phyloP scores from a whole-genome alignment of 306 rosid species.

The Hippophae tibetana region DNA sequence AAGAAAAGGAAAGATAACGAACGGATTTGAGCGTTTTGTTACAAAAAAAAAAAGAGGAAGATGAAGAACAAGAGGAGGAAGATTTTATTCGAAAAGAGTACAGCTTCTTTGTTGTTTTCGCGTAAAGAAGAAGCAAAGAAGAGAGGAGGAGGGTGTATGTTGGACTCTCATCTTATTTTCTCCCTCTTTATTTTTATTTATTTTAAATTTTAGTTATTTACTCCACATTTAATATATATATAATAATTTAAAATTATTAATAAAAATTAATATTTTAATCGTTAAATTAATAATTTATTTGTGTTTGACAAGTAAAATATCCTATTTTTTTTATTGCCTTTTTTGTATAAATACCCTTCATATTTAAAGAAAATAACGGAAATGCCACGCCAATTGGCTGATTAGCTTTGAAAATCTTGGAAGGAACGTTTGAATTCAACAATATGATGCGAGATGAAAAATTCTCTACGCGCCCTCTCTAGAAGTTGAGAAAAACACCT shows the following conservation, averaged over 20 bases:
- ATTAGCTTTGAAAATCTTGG: constrained; percentile 10
- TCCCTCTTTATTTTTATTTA: too few species aligned
- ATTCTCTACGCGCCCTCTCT: not conserved
- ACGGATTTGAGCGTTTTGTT: constrained; percentile 11
- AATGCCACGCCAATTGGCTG: constrained; percentile 23
- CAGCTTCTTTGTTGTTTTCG: constrained; percentile 14
- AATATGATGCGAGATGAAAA: not conserved
- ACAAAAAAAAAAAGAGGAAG: constrained; percentile 9
- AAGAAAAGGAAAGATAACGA: not conserved
- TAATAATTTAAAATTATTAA: too few species aligned
- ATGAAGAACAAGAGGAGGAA: not conserved
- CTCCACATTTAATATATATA: too few species aligned
- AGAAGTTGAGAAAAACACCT: not conserved
- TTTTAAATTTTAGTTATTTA: too few species aligned
- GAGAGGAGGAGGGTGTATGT: constrained; percentile 11
- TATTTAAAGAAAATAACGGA: constrained; percentile 20
- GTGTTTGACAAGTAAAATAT: too few species aligned
- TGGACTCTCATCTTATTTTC: too few species aligned
- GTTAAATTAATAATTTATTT: too few species aligned
- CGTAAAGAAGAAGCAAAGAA: constrained; percentile 48
- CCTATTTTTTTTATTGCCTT: not conserved
- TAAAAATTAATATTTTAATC: too few species aligned
- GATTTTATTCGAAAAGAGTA: constrained; percentile 5
- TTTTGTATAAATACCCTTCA: constrained; percentile 18
- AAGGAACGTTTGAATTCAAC: constrained; percentile 1